phyloP scores from a whole-genome alignment of 805 yeast genomes.

The Priceomyces fermenticarens region DNA sequence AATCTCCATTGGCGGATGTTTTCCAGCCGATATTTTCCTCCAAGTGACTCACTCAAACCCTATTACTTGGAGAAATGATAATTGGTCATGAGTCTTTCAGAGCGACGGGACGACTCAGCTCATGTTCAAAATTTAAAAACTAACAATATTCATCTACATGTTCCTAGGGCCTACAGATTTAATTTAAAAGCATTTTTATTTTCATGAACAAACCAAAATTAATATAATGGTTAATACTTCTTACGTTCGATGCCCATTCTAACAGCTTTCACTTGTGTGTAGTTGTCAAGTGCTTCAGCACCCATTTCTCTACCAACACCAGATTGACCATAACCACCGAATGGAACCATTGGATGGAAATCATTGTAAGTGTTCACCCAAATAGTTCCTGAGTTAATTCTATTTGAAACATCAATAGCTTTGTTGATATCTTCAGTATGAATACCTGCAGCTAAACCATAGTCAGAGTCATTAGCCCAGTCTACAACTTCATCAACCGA shows the following conservation, averaged over 20 bases:
- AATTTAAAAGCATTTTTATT: too few relatives aligned
- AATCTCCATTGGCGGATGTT: too few relatives aligned
- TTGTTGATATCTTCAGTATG: conserved; percentile 75
- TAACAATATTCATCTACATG: too few relatives aligned
- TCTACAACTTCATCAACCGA: conserved; percentile 78
- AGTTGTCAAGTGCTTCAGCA: conserved; percentile 77
- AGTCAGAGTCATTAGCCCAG: conserved; percentile 75
- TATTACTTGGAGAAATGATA: too few relatives aligned
- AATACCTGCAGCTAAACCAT: conserved; percentile 90
- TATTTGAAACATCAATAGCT: conserved; percentile 71
- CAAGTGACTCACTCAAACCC: too few relatives aligned
- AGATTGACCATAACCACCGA: conserved; percentile 88
- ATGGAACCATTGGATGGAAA: conserved; percentile 83
- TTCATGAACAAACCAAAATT: background rate
- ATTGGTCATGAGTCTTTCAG: too few relatives aligned
- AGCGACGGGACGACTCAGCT: too few relatives aligned
- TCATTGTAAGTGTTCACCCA: conserved; percentile 92
- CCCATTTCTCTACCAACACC: conserved; percentile 97
- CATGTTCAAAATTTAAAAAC: too few relatives aligned
- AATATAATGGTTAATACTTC: conserved; percentile 1
- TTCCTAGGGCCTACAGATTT: too few relatives aligned
- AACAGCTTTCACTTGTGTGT: conserved; percentile 85
- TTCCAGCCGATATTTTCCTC: too few relatives aligned
- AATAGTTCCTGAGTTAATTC: conserved; percentile 81
- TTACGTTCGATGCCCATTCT: conserved; percentile 42